phyloP scores from a whole-genome alignment of 495 filamentous ascomycete genomes.

The Podospora bellae-mahoneyi region DNA sequence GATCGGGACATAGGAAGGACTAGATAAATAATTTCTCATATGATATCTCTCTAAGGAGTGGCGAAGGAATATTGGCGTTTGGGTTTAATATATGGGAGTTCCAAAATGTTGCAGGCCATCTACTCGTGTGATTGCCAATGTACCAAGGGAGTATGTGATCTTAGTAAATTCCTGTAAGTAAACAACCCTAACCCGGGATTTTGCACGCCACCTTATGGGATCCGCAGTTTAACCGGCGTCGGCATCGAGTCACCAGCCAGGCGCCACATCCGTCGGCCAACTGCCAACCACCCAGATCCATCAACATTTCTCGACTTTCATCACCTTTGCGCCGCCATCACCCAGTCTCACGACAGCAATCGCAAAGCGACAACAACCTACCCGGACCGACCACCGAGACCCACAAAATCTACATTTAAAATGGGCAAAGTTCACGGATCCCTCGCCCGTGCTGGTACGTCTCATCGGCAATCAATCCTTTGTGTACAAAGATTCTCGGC shows the following conservation, averaged over 20 bases:
- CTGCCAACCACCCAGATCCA: constrained; percentile 1
- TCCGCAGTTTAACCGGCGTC: background rate
- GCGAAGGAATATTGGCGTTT: no score
- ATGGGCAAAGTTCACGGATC: constrained; percentile 93
- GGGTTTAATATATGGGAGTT: background rate
- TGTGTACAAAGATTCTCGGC: constrained; percentile 6
- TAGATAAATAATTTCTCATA: no score
- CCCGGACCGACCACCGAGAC: background rate
- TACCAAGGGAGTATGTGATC: no score
- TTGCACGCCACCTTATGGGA: background rate
- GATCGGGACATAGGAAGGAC: no score
- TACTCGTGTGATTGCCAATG: background rate
- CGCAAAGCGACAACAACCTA: background rate
- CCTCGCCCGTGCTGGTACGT: constrained; percentile 85
- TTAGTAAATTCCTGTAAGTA: no score
- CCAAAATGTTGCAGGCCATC: background rate
- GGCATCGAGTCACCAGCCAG: background rate
- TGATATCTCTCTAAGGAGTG: no score
- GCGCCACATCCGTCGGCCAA: background rate
- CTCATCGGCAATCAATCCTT: background rate
- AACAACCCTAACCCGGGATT: background rate
- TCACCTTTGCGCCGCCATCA: background rate
- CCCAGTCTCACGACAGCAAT: background rate
- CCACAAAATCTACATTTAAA: constrained; percentile 31
- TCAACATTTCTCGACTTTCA: background rate